phyloP scores from a whole-genome alignment of 169 alveolate species.

The Plasmodium chabaudi region DNA sequence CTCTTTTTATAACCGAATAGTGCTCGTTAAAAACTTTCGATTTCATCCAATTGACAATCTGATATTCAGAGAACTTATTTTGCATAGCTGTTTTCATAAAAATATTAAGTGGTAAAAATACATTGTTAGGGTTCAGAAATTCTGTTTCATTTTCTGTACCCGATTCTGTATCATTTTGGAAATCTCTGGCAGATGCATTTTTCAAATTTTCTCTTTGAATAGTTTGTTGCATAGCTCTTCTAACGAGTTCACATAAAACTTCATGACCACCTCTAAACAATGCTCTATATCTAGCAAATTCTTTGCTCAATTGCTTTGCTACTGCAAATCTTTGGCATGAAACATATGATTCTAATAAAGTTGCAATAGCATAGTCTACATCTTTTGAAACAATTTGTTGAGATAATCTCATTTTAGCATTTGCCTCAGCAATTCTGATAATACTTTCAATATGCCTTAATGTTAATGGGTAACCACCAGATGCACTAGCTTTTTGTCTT shows the following conservation, averaged over 20 bases:
- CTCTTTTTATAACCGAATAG: conserved; percentile 76
- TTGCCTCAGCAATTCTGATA: conserved; percentile 97
- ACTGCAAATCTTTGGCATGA: conserved; percentile 96
- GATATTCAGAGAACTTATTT: conserved; percentile 84
- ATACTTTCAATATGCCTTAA: conserved; percentile 97
- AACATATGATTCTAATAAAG: conserved; percentile 96
- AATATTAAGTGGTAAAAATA: conserved; percentile 60
- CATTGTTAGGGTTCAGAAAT: conserved; percentile 71
- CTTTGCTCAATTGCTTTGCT: conserved; percentile 91
- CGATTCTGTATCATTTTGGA: conserved; percentile 79
- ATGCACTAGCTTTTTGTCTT: conserved; percentile 94
- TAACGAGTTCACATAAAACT: conserved; percentile 84
- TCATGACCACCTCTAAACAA: conserved; percentile 89
- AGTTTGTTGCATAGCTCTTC: conserved; percentile 83
- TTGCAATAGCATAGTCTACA: conserved; percentile 97
- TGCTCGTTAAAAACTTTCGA: conserved; percentile 83
- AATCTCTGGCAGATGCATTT: conserved; percentile 74
- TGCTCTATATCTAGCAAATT: conserved; percentile 88
- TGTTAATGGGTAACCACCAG: conserved; percentile 98
- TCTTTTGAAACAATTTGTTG: conserved; percentile 95
- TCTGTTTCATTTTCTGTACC: conserved; percentile 77
- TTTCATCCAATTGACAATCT: conserved; percentile 85
- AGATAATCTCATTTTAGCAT: conserved; percentile 97
- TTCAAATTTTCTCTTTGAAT: conserved; percentile 78
- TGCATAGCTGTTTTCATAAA: conserved; percentile 83